These are phyloP conservation scores for Vinca minor DNA, from an alignment of 257 asterid genomes.

Conservation along the genomic window DNA sequence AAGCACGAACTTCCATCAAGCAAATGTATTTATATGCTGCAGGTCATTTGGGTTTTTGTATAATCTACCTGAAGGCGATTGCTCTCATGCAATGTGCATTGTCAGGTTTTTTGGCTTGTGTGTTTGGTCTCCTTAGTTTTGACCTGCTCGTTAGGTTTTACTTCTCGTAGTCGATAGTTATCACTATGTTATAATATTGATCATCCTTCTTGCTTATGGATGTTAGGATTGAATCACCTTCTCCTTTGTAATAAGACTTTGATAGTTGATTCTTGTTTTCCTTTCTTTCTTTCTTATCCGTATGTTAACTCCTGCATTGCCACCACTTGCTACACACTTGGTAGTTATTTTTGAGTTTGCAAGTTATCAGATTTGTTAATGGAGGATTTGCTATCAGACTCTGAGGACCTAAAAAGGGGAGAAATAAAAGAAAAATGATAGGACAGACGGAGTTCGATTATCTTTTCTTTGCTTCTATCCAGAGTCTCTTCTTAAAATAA, in stretches of 20 bases:
- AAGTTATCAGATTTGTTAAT: background rate
- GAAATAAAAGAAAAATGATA: too few relatives aligned
- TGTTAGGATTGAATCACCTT: background rate
- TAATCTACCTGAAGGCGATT: too few relatives aligned
- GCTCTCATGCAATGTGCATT: too few relatives aligned
- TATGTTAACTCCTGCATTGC: background rate
- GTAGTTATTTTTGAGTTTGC: background rate
- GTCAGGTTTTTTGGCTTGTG: background rate
- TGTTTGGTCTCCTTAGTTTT: background rate
- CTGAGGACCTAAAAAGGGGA: too few relatives aligned
- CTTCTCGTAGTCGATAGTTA: background rate
- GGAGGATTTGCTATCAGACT: background rate
- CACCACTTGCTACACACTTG: background rate
- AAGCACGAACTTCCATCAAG: too few relatives aligned
- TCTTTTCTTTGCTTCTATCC: background rate
- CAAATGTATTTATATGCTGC: too few relatives aligned
- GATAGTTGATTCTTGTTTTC: background rate
- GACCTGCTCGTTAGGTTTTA: background rate
- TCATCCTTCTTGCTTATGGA: background rate
- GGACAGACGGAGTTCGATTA: background rate
- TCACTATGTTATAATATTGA: background rate
- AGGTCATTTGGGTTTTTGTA: too few relatives aligned
- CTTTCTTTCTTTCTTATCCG: too few relatives aligned
- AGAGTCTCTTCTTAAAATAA: too few relatives aligned
- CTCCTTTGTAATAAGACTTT: background rate